Evolutionary conservation across 139 green algal species (phyloP).

Genomic region (Bryopsis sp.): DNA sequence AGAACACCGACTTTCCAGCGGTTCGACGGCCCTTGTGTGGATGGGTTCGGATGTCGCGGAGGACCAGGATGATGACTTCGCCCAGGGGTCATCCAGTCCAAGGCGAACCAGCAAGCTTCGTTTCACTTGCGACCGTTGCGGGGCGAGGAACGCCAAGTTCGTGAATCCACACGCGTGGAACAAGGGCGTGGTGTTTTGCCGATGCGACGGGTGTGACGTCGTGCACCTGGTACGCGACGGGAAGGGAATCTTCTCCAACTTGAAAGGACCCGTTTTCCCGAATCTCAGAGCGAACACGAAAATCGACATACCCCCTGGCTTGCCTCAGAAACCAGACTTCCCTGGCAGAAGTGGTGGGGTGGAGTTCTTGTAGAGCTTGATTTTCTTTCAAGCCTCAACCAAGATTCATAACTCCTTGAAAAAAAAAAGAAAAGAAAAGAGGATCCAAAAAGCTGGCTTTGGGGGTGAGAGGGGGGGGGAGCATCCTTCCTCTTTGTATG

Average conservation of each 20-base stretch:
- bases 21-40: not conserved
- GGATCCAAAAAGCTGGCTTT: too few relatives aligned
- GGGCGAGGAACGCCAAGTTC: conserved; percentile 8
- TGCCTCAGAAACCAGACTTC: conserved; percentile 12
- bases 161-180: conserved; percentile 20
- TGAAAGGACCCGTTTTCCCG: conserved; percentile 8
- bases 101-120: conserved; percentile 4
- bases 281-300: not conserved
- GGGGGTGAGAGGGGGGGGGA: too few relatives aligned
- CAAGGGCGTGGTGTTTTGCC: conserved; percentile 18
- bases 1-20: too few relatives aligned
- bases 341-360: conserved; percentile 5
- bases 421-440: too few relatives aligned
- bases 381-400: too few relatives aligned
- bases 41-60: not conserved
- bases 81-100: not conserved
- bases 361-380: too few relatives aligned
- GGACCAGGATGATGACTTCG: not conserved
- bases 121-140: conserved; percentile 16
- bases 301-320: not conserved
- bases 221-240: conserved; percentile 12
- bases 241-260: conserved; percentile 10
- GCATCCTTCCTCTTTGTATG: too few relatives aligned
- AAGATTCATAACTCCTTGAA: too few relatives aligned
- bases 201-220: conserved; percentile 14